phyloP scores from a whole-genome alignment of 257 asterid species.

The Solanum neorickii region DNA sequence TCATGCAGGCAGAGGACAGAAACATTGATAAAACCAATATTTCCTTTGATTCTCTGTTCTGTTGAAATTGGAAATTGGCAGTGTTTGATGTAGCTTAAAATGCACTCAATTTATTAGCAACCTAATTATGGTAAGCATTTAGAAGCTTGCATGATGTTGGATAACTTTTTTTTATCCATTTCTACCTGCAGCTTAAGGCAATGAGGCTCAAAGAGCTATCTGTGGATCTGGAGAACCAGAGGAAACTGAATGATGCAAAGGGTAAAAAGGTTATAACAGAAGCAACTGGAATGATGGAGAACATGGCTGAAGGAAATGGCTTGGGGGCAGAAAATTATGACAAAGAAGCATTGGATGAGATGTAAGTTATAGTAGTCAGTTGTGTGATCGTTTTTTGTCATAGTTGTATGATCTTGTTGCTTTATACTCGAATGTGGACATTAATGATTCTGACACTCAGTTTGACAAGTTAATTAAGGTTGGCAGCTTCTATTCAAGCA shows the following conservation, averaged over 20 bases:
- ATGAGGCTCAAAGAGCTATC: constrained; percentile 70
- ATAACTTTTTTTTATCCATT: not conserved
- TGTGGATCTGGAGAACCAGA: constrained; percentile 68
- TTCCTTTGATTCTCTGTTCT: not conserved
- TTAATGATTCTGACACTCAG: constrained; percentile 16
- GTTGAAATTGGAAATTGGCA: not conserved
- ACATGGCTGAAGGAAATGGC: not conserved
- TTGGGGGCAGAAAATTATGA: constrained; percentile 11
- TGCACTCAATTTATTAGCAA: not conserved
- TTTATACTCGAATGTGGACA: not conserved
- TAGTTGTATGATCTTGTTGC: not conserved
- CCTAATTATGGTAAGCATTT: not conserved
- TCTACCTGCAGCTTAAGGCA: constrained; percentile 55
- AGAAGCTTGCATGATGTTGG: not conserved
- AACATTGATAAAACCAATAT: not conserved
- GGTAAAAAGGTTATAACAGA: constrained; percentile 34
- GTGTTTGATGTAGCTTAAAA: not conserved
- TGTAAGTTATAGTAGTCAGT: constrained; percentile 34
- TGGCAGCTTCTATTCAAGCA: constrained; percentile 93
- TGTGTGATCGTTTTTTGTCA: not conserved
- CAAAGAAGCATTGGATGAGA: constrained; percentile 59
- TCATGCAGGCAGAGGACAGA: not conserved
- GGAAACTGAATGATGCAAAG: constrained; percentile 38
- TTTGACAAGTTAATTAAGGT: constrained; percentile 55
- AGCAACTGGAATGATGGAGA: constrained; percentile 9